These are phyloP conservation scores for Stachybotrys chlorohalonatus DNA, from an alignment of 2,329 filamentous ascomycete genomes.

Conservation along the genomic window DNA sequence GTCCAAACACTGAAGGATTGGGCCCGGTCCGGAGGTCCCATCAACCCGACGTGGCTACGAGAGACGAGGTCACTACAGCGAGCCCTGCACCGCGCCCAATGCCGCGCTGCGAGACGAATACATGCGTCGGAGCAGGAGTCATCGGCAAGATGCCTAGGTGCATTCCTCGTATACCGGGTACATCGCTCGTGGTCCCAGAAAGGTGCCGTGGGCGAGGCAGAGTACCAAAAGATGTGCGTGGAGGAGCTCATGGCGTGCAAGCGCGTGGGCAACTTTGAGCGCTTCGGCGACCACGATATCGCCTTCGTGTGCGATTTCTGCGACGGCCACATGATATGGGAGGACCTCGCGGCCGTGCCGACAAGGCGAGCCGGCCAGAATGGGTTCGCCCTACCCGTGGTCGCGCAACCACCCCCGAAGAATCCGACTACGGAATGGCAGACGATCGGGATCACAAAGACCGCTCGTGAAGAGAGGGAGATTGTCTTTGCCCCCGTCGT, in stretches of 20 bases:
- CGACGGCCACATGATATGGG: constrained; percentile 51
- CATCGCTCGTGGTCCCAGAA: constrained; percentile 28
- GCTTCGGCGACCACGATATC: constrained; percentile 43
- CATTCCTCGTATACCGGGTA: constrained; percentile 42
- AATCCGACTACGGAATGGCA: constrained; percentile 38
- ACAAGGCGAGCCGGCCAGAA: constrained; percentile 28
- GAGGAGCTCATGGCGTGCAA: constrained; percentile 45
- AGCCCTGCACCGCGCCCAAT: constrained; percentile 48
- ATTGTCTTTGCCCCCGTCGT: constrained; percentile 48
- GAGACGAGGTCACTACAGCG: constrained; percentile 40
- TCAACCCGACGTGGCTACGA: constrained; percentile 45
- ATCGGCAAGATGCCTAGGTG: constrained; percentile 43
- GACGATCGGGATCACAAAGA: constrained; percentile 32
- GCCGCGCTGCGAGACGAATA: constrained; percentile 47
- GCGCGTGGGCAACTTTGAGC: constrained; percentile 44
- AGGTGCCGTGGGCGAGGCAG: constrained; percentile 15
- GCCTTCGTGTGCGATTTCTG: constrained; percentile 54
- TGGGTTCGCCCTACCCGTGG: constrained; percentile 10
- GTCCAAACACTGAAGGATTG: constrained; percentile 43
- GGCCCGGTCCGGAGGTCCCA: constrained; percentile 43
- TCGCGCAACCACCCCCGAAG: constrained; percentile 11
- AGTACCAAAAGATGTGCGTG: constrained; percentile 27
- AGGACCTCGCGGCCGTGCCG: constrained; percentile 44
- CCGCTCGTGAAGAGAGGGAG: constrained; percentile 35
- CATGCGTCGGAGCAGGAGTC: constrained; percentile 41